phyloP scores from a whole-genome alignment of 441 rosid species.

The Biscutella auriculata region DNA sequence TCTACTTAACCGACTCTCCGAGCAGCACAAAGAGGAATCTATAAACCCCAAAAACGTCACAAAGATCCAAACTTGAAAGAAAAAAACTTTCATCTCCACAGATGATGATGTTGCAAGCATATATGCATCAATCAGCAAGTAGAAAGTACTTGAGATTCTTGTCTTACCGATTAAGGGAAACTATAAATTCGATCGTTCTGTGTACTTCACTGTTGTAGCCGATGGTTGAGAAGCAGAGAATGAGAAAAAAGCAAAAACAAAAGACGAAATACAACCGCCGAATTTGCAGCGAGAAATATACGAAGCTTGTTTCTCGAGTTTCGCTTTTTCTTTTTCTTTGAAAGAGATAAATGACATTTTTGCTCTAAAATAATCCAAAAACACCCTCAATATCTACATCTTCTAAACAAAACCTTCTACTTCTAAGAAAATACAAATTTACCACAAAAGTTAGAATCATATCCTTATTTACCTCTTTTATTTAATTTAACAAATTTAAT shows the following conservation, averaged over 20 bases:
- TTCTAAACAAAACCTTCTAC: too few species aligned
- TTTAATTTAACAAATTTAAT: too few species aligned
- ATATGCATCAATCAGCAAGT: slow-evolving; percentile 10
- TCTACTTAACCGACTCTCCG: neutral
- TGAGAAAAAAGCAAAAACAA: neutral
- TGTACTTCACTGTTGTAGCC: neutral
- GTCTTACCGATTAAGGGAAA: slow-evolving; percentile 5
- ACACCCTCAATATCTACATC: too few species aligned
- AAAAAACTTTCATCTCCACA: neutral
- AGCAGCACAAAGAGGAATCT: neutral
- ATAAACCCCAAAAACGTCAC: neutral
- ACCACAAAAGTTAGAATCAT: too few species aligned
- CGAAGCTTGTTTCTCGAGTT: slow-evolving; percentile 22
- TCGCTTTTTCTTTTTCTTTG: neutral
- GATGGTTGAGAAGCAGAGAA: neutral
- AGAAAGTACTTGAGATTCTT: neutral
- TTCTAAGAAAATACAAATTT: too few species aligned
- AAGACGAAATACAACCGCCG: slow-evolving; percentile 6
- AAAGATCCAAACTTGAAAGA: neutral
- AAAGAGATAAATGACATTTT: neutral
- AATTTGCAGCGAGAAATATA: slow-evolving; percentile 12
- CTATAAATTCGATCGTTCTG: neutral
- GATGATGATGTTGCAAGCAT: neutral
- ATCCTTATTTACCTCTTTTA: too few species aligned
- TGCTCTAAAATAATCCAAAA: too few species aligned